Evolutionary conservation across 305 asterid genomes (phyloP), one percentile per base, ranked within the genome.

Genomic region (Rubia tinctorum): DNA sequence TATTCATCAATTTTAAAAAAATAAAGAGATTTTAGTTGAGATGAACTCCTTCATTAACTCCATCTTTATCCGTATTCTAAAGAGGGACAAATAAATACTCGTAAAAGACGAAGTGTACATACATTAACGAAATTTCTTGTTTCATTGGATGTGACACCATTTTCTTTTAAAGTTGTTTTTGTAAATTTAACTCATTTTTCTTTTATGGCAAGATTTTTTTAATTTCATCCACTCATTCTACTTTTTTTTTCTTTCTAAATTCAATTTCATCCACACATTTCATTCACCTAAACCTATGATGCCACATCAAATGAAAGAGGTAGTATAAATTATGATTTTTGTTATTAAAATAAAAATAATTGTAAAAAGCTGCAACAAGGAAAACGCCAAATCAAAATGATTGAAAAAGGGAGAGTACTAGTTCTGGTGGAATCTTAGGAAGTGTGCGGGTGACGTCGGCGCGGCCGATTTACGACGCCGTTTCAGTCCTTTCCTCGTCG

Each of bases 381-480:
- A 37, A 11, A 37, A 18, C 34, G 4, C 40, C 47, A 64, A 37
- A 64, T 64, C 49, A 7, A 64, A 64, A 64, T 64, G 69, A 64
- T 64, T 37, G 69, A 7, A 37, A 17, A 39, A 17, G 59, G 59
- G 12, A 64, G 40, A 14, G 13, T 34, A 37, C 70, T 58, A 58
- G 15, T 20, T n/a, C 64, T 58, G 64, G 14, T 27, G 37, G 66
- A 8, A 60, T 60, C 58, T 60, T 8, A 60, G 39, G 65, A 60
- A 23, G 66, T 60, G 64, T 20, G 27, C 34, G 51, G 68, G 25
- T 44, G 74, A 68, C 68, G 78, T 68, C 23, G 37, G 61, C 68
- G 62, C 47, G 71, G 13, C 62, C 25, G 13, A 25, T 22, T 34
- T 20, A 42, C 80, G 76, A 71, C 62, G 75, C 37, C 76, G 79